phyloP scores from a whole-genome alignment of 129 eudicot species.

The Flaveria sonorensis region DNA sequence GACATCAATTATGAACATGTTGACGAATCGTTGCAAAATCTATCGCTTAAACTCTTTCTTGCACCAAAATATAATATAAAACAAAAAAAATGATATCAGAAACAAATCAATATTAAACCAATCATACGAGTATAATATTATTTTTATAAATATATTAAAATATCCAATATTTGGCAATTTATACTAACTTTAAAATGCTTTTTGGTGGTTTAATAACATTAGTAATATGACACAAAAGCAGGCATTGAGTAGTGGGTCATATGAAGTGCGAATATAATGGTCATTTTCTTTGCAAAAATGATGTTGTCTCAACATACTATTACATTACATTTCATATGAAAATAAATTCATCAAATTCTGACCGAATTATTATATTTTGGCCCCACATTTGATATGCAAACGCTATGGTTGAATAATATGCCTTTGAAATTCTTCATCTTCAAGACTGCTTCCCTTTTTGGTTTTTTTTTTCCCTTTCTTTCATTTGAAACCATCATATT shows the following conservation, averaged over 20 bases:
- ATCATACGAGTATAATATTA: too few relatives aligned
- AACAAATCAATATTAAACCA: too few relatives aligned
- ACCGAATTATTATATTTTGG: conserved; percentile 32
- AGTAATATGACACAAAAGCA: conserved; percentile 1
- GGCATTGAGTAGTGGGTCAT: conserved; percentile 35
- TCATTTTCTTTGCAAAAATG: conserved; percentile 33
- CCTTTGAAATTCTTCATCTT: conserved; percentile 26
- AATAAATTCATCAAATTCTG: conserved; percentile 32
- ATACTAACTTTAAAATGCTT: background rate
- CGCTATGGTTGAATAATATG: conserved; percentile 32
- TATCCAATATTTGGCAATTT: background rate
- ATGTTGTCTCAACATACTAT: conserved; percentile 39
- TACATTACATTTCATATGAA: conserved; percentile 34
- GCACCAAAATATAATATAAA: too few relatives aligned
- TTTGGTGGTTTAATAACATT: background rate
- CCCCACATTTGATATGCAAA: conserved; percentile 33
- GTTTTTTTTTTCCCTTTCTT: conserved; percentile 19
- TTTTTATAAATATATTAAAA: background rate
- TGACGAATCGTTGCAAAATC: too few relatives aligned
- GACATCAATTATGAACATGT: too few relatives aligned
- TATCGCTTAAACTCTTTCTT: too few relatives aligned
- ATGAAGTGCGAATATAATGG: conserved; percentile 35
- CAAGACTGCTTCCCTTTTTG: conserved; percentile 35
- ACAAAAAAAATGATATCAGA: too few relatives aligned
- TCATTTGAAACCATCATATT: conserved; percentile 18